Conservation (phyloP, 495 filamentous ascomycete species). For the Talaromyces adpressus region DNA sequence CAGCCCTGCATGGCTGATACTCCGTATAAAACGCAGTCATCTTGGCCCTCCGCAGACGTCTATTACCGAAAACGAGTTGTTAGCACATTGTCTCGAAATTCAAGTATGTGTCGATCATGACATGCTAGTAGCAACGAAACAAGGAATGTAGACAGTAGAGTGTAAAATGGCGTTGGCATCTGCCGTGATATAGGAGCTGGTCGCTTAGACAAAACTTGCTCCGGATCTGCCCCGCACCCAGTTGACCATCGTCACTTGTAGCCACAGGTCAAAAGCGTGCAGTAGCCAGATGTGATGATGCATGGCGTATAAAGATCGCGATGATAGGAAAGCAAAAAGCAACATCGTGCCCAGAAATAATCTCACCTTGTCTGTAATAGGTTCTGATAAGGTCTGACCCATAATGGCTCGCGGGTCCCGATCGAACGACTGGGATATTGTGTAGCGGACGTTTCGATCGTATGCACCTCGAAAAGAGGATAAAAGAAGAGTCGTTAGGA, state of each 20-base stretch:
- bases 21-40: conserved; percentile 88
- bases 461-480: background rate
- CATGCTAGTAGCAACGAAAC: background rate
- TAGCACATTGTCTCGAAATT: conserved; percentile 10
- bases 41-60: conserved; percentile 81
- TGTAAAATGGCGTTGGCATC: background rate
- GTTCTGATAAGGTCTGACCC: conserved; percentile 99
- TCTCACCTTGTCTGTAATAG: conserved; percentile 95
- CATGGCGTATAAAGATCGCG: background rate
- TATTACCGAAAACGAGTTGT: conserved; percentile 26
- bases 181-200: background rate
- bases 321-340: background rate
- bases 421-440: conserved; percentile 1
- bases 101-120: background rate
- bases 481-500: background rate
- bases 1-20: conserved; percentile 99
- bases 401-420: conserved; percentile 42
- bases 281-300: background rate
- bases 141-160: background rate
- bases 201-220: conserved; percentile 1
- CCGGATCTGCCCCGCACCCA: conserved; percentile 7
- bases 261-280: background rate
- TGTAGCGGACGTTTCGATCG: conserved; percentile 10
- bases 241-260: background rate
- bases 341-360: background rate